These are phyloP conservation scores for Senecio squalidus DNA, from an alignment of 140 eudicot genomes.

Conservation along the genomic window DNA sequence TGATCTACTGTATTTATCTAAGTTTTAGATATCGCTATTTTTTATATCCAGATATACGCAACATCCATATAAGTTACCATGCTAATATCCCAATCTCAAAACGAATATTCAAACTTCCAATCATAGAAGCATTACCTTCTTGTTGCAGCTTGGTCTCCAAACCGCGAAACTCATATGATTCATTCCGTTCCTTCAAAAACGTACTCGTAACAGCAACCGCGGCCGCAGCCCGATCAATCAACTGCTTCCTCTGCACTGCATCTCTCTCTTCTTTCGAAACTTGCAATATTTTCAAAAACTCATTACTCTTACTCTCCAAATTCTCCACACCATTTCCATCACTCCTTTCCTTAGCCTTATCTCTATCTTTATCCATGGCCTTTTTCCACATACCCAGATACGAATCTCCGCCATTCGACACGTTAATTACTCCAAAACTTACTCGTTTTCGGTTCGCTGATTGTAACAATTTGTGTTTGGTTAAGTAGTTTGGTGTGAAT, in stretches of 20 bases:
- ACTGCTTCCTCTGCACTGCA: conserved; percentile 73
- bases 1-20: too few species aligned
- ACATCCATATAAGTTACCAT: too few species aligned
- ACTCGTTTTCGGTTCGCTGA: conserved; percentile 13
- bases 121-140: too few species aligned
- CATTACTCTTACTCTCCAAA: conserved; percentile 61
- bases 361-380: conserved; percentile 68
- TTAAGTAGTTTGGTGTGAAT: too few species aligned
- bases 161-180: conserved; percentile 13
- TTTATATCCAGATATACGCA: too few species aligned
- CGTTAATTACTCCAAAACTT: conserved; percentile 18
- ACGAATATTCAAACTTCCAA: too few species aligned
- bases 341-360: conserved; percentile 28
- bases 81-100: too few species aligned
- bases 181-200: conserved; percentile 42
- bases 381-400: conserved; percentile 85
- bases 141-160: too few species aligned
- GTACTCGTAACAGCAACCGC: conserved; percentile 84
- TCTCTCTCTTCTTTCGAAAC: conserved; percentile 80
- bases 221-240: conserved; percentile 91
- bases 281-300: conserved; percentile 70
- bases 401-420: conserved; percentile 37
- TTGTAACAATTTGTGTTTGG: too few species aligned
- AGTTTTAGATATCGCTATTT: too few species aligned
- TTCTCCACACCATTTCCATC: conserved; percentile 41